phyloP scores from a whole-genome alignment of 352 stramenopile genomes.

The Phytophthora ohioensis region DNA sequence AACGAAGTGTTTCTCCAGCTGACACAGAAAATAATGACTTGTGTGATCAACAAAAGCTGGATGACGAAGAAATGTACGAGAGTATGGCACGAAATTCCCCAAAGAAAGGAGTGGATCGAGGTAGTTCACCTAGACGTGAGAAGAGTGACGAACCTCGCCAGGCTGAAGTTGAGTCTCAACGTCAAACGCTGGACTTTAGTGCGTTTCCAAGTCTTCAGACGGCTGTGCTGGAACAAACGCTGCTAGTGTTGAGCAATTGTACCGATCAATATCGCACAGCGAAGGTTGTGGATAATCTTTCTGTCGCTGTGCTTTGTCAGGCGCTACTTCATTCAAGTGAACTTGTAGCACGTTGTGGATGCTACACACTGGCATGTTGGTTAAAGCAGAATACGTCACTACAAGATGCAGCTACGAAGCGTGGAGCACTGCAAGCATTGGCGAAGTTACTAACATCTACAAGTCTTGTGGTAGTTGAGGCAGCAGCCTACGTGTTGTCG shows the following conservation, averaged over 20 bases:
- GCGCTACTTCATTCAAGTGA: slow-evolving; percentile 68
- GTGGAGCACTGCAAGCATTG: slow-evolving; percentile 52
- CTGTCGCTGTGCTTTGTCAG: slow-evolving; percentile 67
- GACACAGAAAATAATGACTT: slow-evolving; percentile 11
- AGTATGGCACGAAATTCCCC: slow-evolving; percentile 26
- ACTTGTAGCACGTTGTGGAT: slow-evolving; percentile 73
- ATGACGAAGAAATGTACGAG: slow-evolving; percentile 37
- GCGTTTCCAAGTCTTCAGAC: slow-evolving; percentile 67
- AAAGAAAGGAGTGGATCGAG: slow-evolving; percentile 20
- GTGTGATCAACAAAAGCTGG: slow-evolving; percentile 11
- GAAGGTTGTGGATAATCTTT: slow-evolving; percentile 54
- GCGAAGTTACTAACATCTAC: slow-evolving; percentile 73
- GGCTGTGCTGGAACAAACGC: slow-evolving; percentile 67
- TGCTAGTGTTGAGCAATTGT: slow-evolving; percentile 79
- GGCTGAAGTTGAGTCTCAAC: slow-evolving; percentile 6
- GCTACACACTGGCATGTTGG: slow-evolving; percentile 74
- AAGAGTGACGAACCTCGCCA: slow-evolving; percentile 36
- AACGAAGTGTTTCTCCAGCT: slow-evolving; percentile 2
- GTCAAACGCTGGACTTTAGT: slow-evolving; percentile 59
- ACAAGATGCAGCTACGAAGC: slow-evolving; percentile 59
- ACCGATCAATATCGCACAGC: slow-evolving; percentile 53
- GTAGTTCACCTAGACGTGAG: slow-evolving; percentile 12
- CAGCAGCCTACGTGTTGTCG: slow-evolving; percentile 63
- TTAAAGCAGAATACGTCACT: slow-evolving; percentile 56
- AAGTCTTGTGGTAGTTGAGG: slow-evolving; percentile 66